Evolutionary conservation across 257 asterid genomes (phyloP).

Genomic region (Cruciata laevipes): DNA sequence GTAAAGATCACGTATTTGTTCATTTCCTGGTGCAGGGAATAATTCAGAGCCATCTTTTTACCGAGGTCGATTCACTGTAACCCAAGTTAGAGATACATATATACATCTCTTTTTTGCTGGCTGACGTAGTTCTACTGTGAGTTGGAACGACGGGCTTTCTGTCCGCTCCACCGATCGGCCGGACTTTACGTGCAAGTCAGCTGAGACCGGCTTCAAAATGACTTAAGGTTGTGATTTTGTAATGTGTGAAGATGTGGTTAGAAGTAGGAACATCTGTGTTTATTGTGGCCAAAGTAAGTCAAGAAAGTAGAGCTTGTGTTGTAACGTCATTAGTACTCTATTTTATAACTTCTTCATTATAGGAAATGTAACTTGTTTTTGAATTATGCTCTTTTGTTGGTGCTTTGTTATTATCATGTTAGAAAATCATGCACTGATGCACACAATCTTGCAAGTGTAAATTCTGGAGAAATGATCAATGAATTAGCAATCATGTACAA

Average conservation of each 20-base stretch:
- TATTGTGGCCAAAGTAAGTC: background rate
- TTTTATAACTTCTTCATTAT: too few species aligned
- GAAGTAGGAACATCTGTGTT: too few species aligned
- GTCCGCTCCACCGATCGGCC: conserved; percentile 52
- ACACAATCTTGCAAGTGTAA: too few species aligned
- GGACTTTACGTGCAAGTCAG: conserved; percentile 59
- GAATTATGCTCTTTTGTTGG: too few species aligned
- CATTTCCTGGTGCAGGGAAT: conserved; percentile 29
- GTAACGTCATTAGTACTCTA: background rate
- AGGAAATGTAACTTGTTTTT: background rate
- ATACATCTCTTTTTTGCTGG: conserved; percentile 47
- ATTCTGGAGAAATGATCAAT: too few species aligned
- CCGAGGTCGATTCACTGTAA: conserved; percentile 47
- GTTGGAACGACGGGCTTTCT: conserved; percentile 46
- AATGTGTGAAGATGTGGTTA: too few species aligned
- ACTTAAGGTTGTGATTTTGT: conserved; percentile 15
- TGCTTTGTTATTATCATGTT: too few species aligned
- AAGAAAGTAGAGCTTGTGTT: background rate
- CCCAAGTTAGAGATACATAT: conserved; percentile 58
- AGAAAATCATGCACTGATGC: too few species aligned
- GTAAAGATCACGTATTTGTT: background rate
- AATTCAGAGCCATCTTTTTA: conserved; percentile 64
- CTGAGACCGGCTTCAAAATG: conserved; percentile 13
- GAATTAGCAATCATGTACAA: too few species aligned
- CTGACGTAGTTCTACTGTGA: conserved; percentile 8